Base-by-base conservation (phyloP, 2,329 filamentous ascomycete species). In the Aurifilum marmelostoma region DNA sequence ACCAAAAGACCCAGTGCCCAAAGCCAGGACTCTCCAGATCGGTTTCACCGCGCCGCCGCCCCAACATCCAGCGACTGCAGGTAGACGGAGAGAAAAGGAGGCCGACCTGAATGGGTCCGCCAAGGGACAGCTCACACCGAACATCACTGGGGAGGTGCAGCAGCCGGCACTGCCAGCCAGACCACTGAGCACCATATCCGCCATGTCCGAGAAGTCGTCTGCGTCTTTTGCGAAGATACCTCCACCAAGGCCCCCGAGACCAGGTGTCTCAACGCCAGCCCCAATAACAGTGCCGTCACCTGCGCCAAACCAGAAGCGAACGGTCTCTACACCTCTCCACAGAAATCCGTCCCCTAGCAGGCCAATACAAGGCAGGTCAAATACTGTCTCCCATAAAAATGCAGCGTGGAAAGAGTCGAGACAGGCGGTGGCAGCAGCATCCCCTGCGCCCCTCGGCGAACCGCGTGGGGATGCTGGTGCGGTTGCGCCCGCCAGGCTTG, bases 91-190 rank as follows among this genome's bases (percentile, higher is more conserved):
- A 70, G 81, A 85, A 47, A 81, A 81, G 67, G 81, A 84, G 11
- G 74, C 79, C 5, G 83, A 84, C 27, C 71, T 74, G 11, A 83
- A 84, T 72, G 82, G 80, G 2, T 70, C 76, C 2, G 73, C 75
- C 9, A 82, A 77, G 68, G 77, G 76, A 4, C 71, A 79, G 6
- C 75, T 83, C 7, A 76, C 78, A 50, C 78, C 82, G 47, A 82
- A 84, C 60, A 71, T 76, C 12, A 80, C 80, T 1, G 81, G 80
- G 2, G 84, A 87, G 16, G 69, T 76, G 58, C 80, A 81, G 58
- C 80, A 81, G 14, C 85, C 85, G 62, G 79, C 80, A 12, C 76
- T 88, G 32, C 87, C 87, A 16, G 78, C 80, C 6, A 83, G 87
- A 58, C 85, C 86, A 16, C 77, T 78, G 27, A 77, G 75, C 1